These are phyloP conservation scores for Solanum sitiens DNA, from an alignment of 257 asterid genomes.

Conservation along the genomic window DNA sequence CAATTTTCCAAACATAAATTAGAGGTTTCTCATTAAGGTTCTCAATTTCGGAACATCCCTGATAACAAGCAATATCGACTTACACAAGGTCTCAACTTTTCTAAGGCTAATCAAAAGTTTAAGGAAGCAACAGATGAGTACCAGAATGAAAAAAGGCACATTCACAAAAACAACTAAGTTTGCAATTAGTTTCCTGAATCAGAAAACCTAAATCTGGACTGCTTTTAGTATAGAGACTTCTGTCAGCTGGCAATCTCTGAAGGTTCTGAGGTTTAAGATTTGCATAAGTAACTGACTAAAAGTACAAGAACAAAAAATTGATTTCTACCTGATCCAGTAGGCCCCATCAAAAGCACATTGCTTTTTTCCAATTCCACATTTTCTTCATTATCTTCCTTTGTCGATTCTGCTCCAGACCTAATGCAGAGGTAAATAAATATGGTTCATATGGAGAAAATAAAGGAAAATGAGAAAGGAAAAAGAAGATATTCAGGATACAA, in stretches of 20 bases:
- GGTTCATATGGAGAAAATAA: neutral
- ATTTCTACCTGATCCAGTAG: slow-evolving; percentile 81
- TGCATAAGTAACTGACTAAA: neutral
- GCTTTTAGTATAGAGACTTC: neutral
- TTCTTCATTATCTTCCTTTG: slow-evolving; percentile 43
- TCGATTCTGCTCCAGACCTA: slow-evolving; percentile 62
- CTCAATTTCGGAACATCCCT: neutral
- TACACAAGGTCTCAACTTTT: neutral
- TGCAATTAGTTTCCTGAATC: neutral
- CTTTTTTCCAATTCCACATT: slow-evolving; percentile 85
- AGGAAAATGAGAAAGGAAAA: neutral
- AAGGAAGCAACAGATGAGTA: neutral
- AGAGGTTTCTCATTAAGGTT: neutral
- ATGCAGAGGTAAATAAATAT: slow-evolving; percentile 4
- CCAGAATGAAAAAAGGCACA: neutral
- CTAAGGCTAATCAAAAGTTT: neutral
- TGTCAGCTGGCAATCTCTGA: neutral
- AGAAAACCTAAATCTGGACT: neutral
- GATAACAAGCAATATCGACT: neutral
- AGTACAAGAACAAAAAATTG: neutral
- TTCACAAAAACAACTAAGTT: neutral
- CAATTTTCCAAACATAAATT: neutral
- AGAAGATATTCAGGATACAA: neutral
- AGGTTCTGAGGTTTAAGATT: neutral
- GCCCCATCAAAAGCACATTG: slow-evolving; percentile 95